Base-by-base conservation (phyloP, 2,329 filamentous ascomycete species). In the Verticillium isaacii region DNA sequence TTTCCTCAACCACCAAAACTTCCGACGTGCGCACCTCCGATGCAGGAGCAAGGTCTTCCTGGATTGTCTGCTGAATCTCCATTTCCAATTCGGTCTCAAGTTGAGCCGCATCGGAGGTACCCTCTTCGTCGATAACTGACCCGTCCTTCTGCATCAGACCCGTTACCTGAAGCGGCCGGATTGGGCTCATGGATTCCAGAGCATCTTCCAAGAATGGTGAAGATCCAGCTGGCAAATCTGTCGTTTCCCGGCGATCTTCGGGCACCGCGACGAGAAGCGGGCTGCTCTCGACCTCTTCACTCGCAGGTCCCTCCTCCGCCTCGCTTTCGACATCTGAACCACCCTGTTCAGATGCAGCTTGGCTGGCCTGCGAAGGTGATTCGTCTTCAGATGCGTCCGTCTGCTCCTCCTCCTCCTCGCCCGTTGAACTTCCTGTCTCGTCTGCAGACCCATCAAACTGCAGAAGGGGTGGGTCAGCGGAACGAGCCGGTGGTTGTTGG, bases 141-240 rank as follows among this genome's bases (percentile, higher is more conserved):
- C 32, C 54, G 6, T 56, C 29, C 3, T 56, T 25, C 15, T 11
- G 54, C 15, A 32, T 56, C 25, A 57, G n/a, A 7, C 55, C 37
- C 4, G 39, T 25, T 11, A 32, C 14, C 11, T 58, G 64, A n/a
- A 60, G 57, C 25, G 60, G 23, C 34, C 41, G 52, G 32, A 65
- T 56, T 7, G 64, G 64, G n/a, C 64, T 65, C 62, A 65, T 64
- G 0, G 59, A 62, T n/a, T 65, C 64, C 2, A 65, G 32, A 15
- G 61, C 62, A 7, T 63, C 55, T 32, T 45, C 59, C 14, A 63
- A 25, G 6, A 52, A 5, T 2, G 45, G 45, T 11, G 45, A 52
- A 12, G 45, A 52, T 5, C 3, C 45, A 14, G 19, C 45, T 52
- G 45, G 45, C 4, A 19, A 11, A 8, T 52, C 45, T 11, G n/a